Conservation (phyloP, 2,329 filamentous ascomycete species). For the Nigrospora oryzae region DNA sequence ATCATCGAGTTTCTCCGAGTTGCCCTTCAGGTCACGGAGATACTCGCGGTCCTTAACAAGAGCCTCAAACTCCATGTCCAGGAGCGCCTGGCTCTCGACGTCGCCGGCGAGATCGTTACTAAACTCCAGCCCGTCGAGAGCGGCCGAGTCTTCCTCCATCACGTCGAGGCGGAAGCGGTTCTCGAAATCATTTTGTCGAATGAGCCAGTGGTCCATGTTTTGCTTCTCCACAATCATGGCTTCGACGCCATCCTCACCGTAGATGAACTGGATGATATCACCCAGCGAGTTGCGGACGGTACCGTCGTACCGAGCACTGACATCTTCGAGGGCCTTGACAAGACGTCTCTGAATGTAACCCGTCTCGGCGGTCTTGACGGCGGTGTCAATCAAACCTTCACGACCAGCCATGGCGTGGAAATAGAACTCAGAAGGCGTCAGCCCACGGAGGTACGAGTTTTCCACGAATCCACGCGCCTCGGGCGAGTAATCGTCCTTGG, state of each 20-base stretch:
- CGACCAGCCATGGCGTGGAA: conserved; percentile 99
- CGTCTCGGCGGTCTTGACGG: conserved; percentile 98
- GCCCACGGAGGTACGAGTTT: conserved; percentile 92
- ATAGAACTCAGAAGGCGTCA: conserved; percentile 96
- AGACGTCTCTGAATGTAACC: conserved; percentile 98
- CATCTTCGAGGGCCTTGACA: conserved; percentile 95
- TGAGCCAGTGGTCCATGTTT: conserved; percentile 75
- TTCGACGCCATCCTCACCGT: conserved; percentile 94
- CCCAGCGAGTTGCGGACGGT: conserved; percentile 95
- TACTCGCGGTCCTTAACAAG: conserved; percentile 66
- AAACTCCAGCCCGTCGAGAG: conserved; percentile 28
- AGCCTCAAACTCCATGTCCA: conserved; percentile 83
- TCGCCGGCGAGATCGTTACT: conserved; percentile 87
- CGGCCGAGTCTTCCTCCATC: conserved; percentile 36
- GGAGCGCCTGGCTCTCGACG: conserved; percentile 72
- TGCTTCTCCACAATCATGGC: conserved; percentile 92
- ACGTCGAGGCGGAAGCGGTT: conserved; percentile 80
- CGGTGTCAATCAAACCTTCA: conserved; percentile 98
- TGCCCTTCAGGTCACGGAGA: conserved; percentile 59
- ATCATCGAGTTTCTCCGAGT: conserved; percentile 64
- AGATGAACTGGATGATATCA: conserved; percentile 94
- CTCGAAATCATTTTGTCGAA: conserved; percentile 70
- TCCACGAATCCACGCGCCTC: conserved; percentile 97
- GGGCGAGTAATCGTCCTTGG: conserved; percentile 97
- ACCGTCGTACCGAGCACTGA: conserved; percentile 95